A percentile compares a stretch with the other conserved stretches of the same genome.
Conservation (phyloP, 164 flowering plant genomes). For the Malania oleifera region DNA sequence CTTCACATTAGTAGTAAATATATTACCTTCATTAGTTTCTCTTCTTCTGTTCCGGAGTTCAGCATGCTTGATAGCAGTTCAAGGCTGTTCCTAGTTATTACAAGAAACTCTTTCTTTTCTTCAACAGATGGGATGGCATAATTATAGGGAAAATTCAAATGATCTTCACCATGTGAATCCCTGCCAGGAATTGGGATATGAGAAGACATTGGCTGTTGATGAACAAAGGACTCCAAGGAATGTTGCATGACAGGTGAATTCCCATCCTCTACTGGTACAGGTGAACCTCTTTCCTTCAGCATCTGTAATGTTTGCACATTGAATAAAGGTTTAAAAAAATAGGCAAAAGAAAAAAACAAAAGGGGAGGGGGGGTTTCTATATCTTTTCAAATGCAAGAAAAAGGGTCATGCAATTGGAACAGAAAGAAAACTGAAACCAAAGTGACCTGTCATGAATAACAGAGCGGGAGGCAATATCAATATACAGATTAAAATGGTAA, state of each 20-base stretch:
- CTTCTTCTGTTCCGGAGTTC: conserved; percentile 38
- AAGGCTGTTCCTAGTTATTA: conserved; percentile 58
- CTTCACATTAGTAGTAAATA: not conserved
- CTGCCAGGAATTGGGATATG: conserved; percentile 51
- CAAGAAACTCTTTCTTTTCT: conserved; percentile 65
- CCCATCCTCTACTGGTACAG: conserved; percentile 26
- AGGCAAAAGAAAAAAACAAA: not conserved
- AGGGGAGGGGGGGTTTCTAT: too few relatives aligned
- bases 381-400: not conserved
- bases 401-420: not conserved
- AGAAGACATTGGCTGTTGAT: conserved; percentile 38
- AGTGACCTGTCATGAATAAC: too few relatives aligned
- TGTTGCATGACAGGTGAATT: conserved; percentile 23
- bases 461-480: too few relatives aligned
- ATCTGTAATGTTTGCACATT: conserved; percentile 28
- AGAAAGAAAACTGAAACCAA: not conserved
- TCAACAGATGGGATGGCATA: conserved; percentile 39
- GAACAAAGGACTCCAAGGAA: conserved; percentile 42
- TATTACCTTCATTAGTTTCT: conserved; percentile 51
- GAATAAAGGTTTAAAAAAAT: not conserved
- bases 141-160: conserved; percentile 17
- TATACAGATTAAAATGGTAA: too few relatives aligned
- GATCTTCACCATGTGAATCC: conserved; percentile 24
- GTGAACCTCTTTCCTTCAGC: conserved; percentile 38
- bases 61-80: conserved; percentile 72